Conservation (phyloP, 495 filamentous ascomycete genomes). For the Peziza echinospora region DNA sequence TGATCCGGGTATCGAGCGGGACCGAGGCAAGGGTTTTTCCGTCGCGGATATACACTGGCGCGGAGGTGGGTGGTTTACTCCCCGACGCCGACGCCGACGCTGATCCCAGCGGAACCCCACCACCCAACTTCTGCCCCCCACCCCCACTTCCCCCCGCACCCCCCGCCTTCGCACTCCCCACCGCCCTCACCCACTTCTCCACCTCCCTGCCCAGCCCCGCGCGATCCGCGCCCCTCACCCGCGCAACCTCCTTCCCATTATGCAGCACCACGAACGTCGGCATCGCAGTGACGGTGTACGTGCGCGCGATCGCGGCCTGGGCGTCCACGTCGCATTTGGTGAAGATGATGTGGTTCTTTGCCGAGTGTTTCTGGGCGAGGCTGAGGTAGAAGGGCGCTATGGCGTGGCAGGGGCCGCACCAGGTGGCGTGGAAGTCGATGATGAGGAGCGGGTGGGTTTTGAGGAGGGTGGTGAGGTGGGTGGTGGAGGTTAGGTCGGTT, state of each 20-base stretch:
- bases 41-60: conserved; percentile 17
- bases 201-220: conserved; percentile 51
- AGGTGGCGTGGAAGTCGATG: conserved; percentile 32
- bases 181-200: conserved; percentile 44
- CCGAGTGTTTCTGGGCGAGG: conserved; percentile 27
- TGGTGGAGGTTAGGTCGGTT: neutral
- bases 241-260: conserved; percentile 44
- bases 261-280: conserved; percentile 79
- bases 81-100: conserved; percentile 16
- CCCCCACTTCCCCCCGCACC: conserved; percentile 26
- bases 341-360: conserved; percentile 28
- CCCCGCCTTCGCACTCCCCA: conserved; percentile 23
- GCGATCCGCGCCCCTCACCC: conserved; percentile 59
- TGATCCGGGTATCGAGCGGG: conserved; percentile 23
- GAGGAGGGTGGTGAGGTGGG: conserved; percentile 12
- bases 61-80: conserved; percentile 1
- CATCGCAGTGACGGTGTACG: conserved; percentile 31
- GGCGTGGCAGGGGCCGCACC: conserved; percentile 47
- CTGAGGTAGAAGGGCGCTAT: conserved; percentile 38
- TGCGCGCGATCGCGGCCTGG: conserved; percentile 26
- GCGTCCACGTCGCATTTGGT: conserved; percentile 38
- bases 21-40: conserved; percentile 7
- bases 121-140: conserved; percentile 23
- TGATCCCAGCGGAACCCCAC: conserved; percentile 21
- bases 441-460: conserved; percentile 13